These are phyloP conservation scores for Tolypocladium amazonense DNA, from an alignment of 2,329 filamentous ascomycete genomes.

Conservation along the genomic window DNA sequence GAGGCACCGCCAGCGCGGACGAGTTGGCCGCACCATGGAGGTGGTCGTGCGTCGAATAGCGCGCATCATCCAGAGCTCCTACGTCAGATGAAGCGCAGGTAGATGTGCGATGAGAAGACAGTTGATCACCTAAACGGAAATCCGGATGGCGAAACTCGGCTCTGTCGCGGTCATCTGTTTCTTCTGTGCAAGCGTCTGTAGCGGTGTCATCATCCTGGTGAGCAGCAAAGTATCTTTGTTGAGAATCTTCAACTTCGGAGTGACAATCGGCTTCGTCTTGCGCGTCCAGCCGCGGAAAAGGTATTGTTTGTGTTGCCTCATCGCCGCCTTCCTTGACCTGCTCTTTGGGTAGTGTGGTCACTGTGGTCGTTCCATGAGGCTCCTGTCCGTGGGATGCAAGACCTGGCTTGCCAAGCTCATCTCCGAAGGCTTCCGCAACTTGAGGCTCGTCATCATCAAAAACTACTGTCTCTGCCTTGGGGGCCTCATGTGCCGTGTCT, in stretches of 20 bases:
- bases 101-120: slow-evolving; percentile 25
- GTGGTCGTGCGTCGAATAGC: slow-evolving; percentile 13
- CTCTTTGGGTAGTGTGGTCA: slow-evolving; percentile 37
- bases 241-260: slow-evolving; percentile 20
- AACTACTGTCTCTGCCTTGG: slow-evolving; percentile 6
- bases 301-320: slow-evolving; percentile 11
- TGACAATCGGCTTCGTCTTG: slow-evolving; percentile 28
- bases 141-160: slow-evolving; percentile 16
- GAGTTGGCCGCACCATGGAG: slow-evolving; percentile 25
- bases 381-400: slow-evolving; percentile 7
- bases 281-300: slow-evolving; percentile 24
- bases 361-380: slow-evolving; percentile 32
- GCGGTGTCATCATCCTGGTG: slow-evolving; percentile 19
- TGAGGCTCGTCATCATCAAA: slow-evolving; percentile 4
- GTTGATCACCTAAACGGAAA: slow-evolving; percentile 15
- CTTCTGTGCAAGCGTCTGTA: slow-evolving; percentile 25
- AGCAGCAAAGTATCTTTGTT: slow-evolving; percentile 11
- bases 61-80: slow-evolving; percentile 16
- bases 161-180: slow-evolving; percentile 19
- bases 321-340: slow-evolving; percentile 7
- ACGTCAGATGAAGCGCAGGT: slow-evolving; percentile 29
- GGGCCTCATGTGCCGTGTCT: slow-evolving; percentile 9
- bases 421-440: slow-evolving; percentile 19
- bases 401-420: slow-evolving; percentile 24
- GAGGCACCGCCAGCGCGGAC: slow-evolving; percentile 37